phyloP scores from a whole-genome alignment of 805 yeast species.

The Wickerhamiella musiphila region DNA sequence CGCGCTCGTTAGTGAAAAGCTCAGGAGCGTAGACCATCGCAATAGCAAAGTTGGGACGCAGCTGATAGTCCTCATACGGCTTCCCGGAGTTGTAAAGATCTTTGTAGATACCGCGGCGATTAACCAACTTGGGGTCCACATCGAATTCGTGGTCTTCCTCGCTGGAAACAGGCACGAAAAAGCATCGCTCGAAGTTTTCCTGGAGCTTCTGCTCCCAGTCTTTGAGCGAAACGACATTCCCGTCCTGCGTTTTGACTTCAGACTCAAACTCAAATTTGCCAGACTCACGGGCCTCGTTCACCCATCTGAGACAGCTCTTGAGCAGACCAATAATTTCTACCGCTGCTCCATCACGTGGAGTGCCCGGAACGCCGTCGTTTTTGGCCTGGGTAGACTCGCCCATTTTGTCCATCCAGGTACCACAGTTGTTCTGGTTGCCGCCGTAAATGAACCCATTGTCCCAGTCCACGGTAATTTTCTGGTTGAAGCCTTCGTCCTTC shows the following conservation, averaged over 20 bases:
- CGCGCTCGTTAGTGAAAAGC: slow-evolving; percentile 46
- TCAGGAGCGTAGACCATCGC: slow-evolving; percentile 95
- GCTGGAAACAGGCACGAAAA: slow-evolving; percentile 53
- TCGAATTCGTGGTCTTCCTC: slow-evolving; percentile 42
- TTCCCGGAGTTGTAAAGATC: slow-evolving; percentile 70
- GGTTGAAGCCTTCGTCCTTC: slow-evolving; percentile 84
- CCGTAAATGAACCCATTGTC: slow-evolving; percentile 73
- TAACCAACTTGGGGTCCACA: slow-evolving; percentile 46
- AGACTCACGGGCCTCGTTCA: slow-evolving; percentile 34
- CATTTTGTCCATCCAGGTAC: slow-evolving; percentile 99
- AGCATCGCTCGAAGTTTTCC: slow-evolving; percentile 61
- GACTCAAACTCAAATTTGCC: slow-evolving; percentile 39
- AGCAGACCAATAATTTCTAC: slow-evolving; percentile 78
- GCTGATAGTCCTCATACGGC: slow-evolving; percentile 82
- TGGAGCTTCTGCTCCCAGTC: slow-evolving; percentile 62
- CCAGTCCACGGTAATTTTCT: slow-evolving; percentile 73
- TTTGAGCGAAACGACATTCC: slow-evolving; percentile 34
- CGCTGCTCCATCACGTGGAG: slow-evolving; percentile 96
- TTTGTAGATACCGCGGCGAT: slow-evolving; percentile 88
- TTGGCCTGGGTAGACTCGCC: slow-evolving; percentile 81
- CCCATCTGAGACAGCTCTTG: slow-evolving; percentile 73
- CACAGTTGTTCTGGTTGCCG: slow-evolving; percentile 85
- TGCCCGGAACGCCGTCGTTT: slow-evolving; percentile 85
- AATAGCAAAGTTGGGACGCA: slow-evolving; percentile 81
- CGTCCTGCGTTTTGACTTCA: slow-evolving; percentile 42